phyloP scores from a whole-genome alignment of 345 rosid genomes.

The Clarkia xantiana region DNA sequence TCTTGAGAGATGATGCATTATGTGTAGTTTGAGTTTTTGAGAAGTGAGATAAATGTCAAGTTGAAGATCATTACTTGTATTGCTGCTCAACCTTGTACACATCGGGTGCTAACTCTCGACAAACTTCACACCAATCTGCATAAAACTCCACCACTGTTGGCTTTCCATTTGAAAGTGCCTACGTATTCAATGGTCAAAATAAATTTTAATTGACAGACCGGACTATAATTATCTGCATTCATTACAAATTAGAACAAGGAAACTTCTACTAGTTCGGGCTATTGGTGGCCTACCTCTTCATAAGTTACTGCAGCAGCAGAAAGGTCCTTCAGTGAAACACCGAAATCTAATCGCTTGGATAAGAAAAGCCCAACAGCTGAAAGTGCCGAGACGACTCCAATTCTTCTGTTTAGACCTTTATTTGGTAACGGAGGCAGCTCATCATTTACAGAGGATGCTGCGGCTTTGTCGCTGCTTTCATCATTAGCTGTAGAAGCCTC shows the following conservation, averaged over 20 bases:
- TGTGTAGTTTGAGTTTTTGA: too few species aligned
- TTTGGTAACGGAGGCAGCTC: conserved; percentile 51
- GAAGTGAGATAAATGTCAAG: too few species aligned
- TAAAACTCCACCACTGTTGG: conserved; percentile 94
- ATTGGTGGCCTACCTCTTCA: conserved; percentile 37
- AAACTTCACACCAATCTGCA: conserved; percentile 98
- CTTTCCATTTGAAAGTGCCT: conserved; percentile 85
- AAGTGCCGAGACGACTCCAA: conserved; percentile 36
- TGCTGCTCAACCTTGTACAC: conserved; percentile 86
- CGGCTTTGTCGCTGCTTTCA: conserved; percentile 3
- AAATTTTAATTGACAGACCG: background rate
- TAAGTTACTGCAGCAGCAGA: conserved; percentile 55
- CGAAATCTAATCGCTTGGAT: conserved; percentile 50
- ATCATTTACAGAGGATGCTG: conserved; percentile 17
- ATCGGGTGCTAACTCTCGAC: conserved; percentile 87
- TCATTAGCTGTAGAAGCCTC: conserved; percentile 19
- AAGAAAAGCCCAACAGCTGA: conserved; percentile 51
- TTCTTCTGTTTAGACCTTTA: conserved; percentile 35
- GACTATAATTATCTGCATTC: too few species aligned
- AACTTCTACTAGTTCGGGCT: background rate
- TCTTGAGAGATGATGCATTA: too few species aligned
- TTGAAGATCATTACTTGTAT: conserved; percentile 42
- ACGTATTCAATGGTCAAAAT: background rate
- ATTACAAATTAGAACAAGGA: background rate
- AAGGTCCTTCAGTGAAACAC: conserved; percentile 66